Evolutionary conservation across 2,329 filamentous ascomycete genomes (phyloP).

Genomic region (Penicillium sp.): DNA sequence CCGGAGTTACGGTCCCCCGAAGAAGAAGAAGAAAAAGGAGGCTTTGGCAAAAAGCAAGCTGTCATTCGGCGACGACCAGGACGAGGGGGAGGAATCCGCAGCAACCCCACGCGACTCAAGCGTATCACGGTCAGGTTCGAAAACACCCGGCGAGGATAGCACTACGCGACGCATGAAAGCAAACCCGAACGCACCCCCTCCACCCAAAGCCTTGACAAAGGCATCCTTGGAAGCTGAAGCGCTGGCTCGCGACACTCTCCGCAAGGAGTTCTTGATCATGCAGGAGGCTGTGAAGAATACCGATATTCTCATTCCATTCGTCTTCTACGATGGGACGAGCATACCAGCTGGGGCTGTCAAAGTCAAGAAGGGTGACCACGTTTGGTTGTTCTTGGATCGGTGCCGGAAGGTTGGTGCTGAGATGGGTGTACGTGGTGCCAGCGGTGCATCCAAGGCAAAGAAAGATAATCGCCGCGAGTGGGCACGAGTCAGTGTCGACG

Average conservation of each 20-base stretch:
- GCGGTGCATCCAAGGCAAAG: slow-evolving; percentile 43
- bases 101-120: slow-evolving; percentile 39
- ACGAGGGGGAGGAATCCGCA: slow-evolving; percentile 46
- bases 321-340: slow-evolving; percentile 94
- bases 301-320: slow-evolving; percentile 87
- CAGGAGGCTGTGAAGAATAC: slow-evolving; percentile 86
- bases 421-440: slow-evolving; percentile 66
- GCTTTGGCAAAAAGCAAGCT: slow-evolving; percentile 58
- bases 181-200: slow-evolving; percentile 46
- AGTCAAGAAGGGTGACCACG: slow-evolving; percentile 87
- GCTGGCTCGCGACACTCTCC: slow-evolving; percentile 68
- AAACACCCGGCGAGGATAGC: slow-evolving; percentile 35
- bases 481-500: slow-evolving; percentile 91
- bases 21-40: slow-evolving; percentile 60
- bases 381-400: slow-evolving; percentile 91
- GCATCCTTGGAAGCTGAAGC: slow-evolving; percentile 75
- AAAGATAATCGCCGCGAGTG: slow-evolving; percentile 73
- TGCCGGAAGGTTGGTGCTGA: slow-evolving; percentile 88
- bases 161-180: slow-evolving; percentile 40
- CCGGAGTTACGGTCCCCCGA: slow-evolving; percentile 45
- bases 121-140: slow-evolving; percentile 39
- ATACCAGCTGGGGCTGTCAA: slow-evolving; percentile 78
- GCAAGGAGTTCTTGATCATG: slow-evolving; percentile 75
- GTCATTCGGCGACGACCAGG: slow-evolving; percentile 64
- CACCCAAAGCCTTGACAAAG: slow-evolving; percentile 75